phyloP scores from a whole-genome alignment of 2,329 filamentous ascomycete species.

The Aureobasidium musti region DNA sequence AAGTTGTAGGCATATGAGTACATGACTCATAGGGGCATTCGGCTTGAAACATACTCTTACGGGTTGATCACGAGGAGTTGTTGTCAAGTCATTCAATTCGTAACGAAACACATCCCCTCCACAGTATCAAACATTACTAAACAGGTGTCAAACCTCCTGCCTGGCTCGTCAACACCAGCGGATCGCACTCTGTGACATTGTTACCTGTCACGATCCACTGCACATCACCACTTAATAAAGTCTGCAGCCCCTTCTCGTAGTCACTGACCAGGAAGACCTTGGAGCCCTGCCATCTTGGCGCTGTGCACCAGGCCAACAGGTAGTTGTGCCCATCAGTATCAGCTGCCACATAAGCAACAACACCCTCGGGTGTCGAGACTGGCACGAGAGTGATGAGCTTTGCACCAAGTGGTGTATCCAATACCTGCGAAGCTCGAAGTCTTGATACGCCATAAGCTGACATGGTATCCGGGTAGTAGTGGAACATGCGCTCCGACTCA shows the following conservation, averaged over 20 bases:
- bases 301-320: background rate
- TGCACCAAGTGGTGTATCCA: background rate
- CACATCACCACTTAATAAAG: background rate
- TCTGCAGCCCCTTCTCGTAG: background rate
- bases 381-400: background rate
- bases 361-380: background rate
- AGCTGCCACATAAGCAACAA: background rate
- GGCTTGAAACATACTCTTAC: no score
- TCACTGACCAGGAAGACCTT: background rate
- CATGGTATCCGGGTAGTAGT: background rate
- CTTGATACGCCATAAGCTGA: background rate
- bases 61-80: no score
- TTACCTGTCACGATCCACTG: background rate
- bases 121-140: background rate
- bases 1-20: background rate
- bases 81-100: background rate
- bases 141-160: background rate
- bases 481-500: slow-evolving; percentile 1
- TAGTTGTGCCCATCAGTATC: background rate
- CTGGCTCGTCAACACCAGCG: background rate
- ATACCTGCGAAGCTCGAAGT: background rate
- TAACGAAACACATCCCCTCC: background rate
- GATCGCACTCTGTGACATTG: background rate
- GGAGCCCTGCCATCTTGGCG: background rate
- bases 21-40: no score